Percentiles rank a stretch among this genome's conserved stretches.
These are phyloP conservation scores for Neurospora crassa DNA, from an alignment of 2,329 filamentous ascomycete species.

Conservation along the genomic window DNA sequence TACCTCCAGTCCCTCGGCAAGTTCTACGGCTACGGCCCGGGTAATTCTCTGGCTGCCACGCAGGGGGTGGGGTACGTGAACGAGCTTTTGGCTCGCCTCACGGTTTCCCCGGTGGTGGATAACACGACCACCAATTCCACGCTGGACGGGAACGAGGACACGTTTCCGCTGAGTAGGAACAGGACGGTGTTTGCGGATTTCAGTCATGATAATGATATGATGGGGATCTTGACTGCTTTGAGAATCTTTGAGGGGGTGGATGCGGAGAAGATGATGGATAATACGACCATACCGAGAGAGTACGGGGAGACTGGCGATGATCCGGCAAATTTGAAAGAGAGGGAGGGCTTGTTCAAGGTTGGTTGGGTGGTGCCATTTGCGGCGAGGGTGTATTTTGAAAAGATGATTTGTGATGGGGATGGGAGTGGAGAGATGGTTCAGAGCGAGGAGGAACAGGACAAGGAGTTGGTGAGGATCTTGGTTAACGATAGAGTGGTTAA, in stretches of 20 bases:
- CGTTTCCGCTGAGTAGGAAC: slow-evolving; percentile 61
- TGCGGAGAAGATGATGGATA: slow-evolving; percentile 34
- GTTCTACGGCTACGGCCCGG: slow-evolving; percentile 72
- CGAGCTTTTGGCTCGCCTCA: slow-evolving; percentile 77
- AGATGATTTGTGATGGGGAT: slow-evolving; percentile 54
- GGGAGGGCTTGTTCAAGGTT: slow-evolving; percentile 57
- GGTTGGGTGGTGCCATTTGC: slow-evolving; percentile 78
- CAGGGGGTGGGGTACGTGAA: slow-evolving; percentile 84
- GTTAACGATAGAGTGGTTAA: slow-evolving; percentile 77
- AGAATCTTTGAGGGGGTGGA: slow-evolving; percentile 64
- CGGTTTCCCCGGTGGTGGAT: slow-evolving; percentile 57
- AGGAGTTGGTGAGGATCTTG: slow-evolving; percentile 68
- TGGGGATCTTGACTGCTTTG: slow-evolving; percentile 63
- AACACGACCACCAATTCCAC: slow-evolving; percentile 69
- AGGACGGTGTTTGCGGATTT: slow-evolving; percentile 74
- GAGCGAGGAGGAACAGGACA: slow-evolving; percentile 30
- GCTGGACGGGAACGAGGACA: slow-evolving; percentile 54
- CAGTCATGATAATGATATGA: slow-evolving; percentile 85
- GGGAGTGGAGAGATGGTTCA: background rate
- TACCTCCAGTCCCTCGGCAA: slow-evolving; percentile 75
- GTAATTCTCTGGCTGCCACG: slow-evolving; percentile 69
- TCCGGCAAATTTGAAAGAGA: slow-evolving; percentile 33
- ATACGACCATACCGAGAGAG: slow-evolving; percentile 29
- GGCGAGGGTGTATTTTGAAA: slow-evolving; percentile 76
- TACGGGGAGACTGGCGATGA: slow-evolving; percentile 12